Evolutionary conservation across 352 stramenopile genomes (phyloP).

Genomic region (Thraustochytrium sp.): DNA sequence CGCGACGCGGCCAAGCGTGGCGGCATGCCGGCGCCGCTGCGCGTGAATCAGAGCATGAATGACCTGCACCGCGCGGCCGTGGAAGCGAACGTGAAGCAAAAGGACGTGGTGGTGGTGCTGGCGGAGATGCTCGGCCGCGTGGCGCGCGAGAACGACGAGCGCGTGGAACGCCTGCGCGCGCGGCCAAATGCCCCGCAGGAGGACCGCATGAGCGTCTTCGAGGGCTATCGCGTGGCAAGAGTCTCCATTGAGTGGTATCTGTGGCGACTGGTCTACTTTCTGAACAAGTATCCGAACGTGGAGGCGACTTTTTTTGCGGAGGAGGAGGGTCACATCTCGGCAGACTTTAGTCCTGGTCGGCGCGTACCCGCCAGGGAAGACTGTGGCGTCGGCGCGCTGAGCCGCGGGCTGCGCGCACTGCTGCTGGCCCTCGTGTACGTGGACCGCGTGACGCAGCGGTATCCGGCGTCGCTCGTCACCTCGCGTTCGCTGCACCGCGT

Average conservation of each 20-base stretch:
- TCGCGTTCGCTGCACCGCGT: conserved; percentile 17
- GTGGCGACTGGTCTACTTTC: conserved; percentile 32
- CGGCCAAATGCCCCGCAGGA: not conserved
- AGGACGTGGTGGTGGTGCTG: conserved; percentile 35
- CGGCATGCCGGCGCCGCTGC: not conserved
- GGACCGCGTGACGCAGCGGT: not conserved
- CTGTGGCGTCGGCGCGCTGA: not conserved
- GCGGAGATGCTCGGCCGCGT: conserved; percentile 15
- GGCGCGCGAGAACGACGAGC: not conserved
- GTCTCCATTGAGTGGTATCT: conserved; percentile 17
- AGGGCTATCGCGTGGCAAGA: not conserved
- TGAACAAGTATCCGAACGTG: conserved; percentile 31
- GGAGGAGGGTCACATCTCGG: not conserved
- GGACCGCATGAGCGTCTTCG: not conserved
- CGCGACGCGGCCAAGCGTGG: too few relatives aligned
- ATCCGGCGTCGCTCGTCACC: not conserved
- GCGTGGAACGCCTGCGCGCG: not conserved
- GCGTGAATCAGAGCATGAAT: not conserved
- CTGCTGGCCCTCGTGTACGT: conserved; percentile 28
- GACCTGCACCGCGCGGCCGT: conserved; percentile 10
- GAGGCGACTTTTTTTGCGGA: conserved; percentile 31
- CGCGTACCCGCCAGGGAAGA: not conserved
- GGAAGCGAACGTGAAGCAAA: conserved; percentile 7
- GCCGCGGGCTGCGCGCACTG: conserved; percentile 7
- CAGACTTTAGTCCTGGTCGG: not conserved